Evolutionary conservation across 495 filamentous ascomycete genomes (phyloP).

Genomic region (Aspergillus egyptiacus): DNA sequence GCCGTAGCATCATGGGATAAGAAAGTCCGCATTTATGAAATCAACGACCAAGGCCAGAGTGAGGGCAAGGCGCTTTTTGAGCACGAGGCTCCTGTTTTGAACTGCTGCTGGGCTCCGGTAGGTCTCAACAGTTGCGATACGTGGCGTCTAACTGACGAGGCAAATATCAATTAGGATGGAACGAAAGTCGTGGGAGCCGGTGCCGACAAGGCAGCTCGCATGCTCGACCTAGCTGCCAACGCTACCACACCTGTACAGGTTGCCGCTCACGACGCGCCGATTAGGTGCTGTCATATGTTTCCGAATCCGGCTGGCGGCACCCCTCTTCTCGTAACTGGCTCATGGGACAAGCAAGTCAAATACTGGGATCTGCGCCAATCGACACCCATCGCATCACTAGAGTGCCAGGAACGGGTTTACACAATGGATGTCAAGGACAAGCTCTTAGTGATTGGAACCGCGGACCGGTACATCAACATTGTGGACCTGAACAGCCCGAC

Average conservation of each 20-base stretch:
- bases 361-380: constrained; percentile 83
- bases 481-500: constrained; percentile 73
- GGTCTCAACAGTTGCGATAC: constrained; percentile 23
- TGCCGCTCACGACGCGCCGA: constrained; percentile 72
- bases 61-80: constrained; percentile 74
- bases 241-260: constrained; percentile 53
- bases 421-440: constrained; percentile 76
- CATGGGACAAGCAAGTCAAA: constrained; percentile 94
- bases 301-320: constrained; percentile 45
- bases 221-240: constrained; percentile 64
- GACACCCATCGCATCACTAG: constrained; percentile 56
- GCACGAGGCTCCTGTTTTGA: constrained; percentile 70
- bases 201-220: constrained; percentile 75
- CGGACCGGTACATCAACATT: constrained; percentile 83
- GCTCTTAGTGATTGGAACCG: constrained; percentile 75
- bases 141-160: not conserved
- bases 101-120: constrained; percentile 80
- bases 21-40: constrained; percentile 87
- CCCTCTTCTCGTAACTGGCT: constrained; percentile 75
- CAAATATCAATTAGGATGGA: constrained; percentile 46
- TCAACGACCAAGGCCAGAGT: constrained; percentile 62
- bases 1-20: constrained; percentile 92
- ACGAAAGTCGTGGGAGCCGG: constrained; percentile 74
- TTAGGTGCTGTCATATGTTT: constrained; percentile 75
- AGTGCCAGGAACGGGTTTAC: constrained; percentile 78